A percentile compares a stretch with the other conserved stretches of the same genome.
phyloP scores from a whole-genome alignment of 805 yeast genomes.

The Priceomyces melissophilus region DNA sequence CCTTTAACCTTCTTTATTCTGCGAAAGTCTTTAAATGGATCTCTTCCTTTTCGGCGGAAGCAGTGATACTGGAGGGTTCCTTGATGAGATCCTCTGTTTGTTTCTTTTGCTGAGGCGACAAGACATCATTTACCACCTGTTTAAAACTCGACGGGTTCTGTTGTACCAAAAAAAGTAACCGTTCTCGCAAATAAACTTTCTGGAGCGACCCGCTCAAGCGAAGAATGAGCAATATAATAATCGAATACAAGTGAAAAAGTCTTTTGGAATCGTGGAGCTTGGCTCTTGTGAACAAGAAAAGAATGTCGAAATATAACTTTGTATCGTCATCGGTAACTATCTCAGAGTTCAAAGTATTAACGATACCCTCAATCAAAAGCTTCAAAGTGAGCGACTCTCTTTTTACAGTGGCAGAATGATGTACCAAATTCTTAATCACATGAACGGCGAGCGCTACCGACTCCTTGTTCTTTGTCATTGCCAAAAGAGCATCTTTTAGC shows the following conservation, averaged over 20 bases:
- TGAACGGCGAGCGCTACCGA: conserved; percentile 40
- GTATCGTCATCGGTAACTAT: conserved; percentile 19
- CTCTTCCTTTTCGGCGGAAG: conserved; percentile 9
- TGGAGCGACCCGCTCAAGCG: conserved; percentile 20
- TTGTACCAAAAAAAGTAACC: conserved; percentile 45
- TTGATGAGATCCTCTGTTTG: conserved; percentile 45
- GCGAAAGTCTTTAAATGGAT: conserved; percentile 26
- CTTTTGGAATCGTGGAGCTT: conserved; percentile 25
- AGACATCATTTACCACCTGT: conserved; percentile 32
- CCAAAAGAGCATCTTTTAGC: conserved; percentile 22
- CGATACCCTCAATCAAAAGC: conserved; percentile 43
- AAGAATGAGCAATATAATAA: conserved; percentile 38
- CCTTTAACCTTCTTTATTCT: too few relatives aligned
- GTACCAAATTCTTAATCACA: conserved; percentile 58
- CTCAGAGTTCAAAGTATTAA: conserved; percentile 23
- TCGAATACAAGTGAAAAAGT: conserved; percentile 24
- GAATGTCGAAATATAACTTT: conserved; percentile 45
- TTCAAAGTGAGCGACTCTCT: conserved; percentile 39
- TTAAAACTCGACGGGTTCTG: conserved; percentile 49
- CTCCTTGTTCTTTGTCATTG: conserved; percentile 17
- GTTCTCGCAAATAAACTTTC: conserved; percentile 41
- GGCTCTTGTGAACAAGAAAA: conserved; percentile 42
- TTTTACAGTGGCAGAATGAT: conserved; percentile 21
- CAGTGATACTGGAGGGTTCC: not conserved
- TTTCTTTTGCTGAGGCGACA: conserved; percentile 40